A percentile compares a stretch with the other conserved stretches of the same genome.
Evolutionary conservation across 1,284 basidiomycete species (phyloP).

Genomic region (Sparassis latifolia): DNA sequence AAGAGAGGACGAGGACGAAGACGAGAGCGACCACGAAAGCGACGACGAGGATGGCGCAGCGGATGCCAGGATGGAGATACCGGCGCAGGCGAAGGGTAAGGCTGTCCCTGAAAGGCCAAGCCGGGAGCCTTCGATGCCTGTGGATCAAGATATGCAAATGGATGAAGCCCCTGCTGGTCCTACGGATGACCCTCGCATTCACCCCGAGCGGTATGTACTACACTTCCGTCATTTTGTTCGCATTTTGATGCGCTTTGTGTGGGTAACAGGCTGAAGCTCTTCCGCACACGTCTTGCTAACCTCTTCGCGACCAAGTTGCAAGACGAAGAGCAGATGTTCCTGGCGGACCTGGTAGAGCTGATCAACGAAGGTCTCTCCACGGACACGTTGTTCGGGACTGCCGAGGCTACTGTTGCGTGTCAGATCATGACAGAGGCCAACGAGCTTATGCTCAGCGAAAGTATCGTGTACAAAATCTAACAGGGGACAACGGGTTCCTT

Average conservation of each 20-base stretch:
- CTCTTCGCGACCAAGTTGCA: slow-evolving; percentile 64
- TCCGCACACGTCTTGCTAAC: slow-evolving; percentile 68
- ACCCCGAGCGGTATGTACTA: slow-evolving; percentile 48
- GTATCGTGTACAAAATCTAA: slow-evolving; percentile 69
- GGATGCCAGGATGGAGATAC: slow-evolving; percentile 45
- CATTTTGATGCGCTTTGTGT: neutral
- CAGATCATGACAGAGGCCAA: slow-evolving; percentile 77
- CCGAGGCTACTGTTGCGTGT: slow-evolving; percentile 75
- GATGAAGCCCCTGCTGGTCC: slow-evolving; percentile 33
- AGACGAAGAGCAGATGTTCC: slow-evolving; percentile 71
- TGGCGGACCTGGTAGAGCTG: slow-evolving; percentile 65
- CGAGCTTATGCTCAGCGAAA: slow-evolving; percentile 85
- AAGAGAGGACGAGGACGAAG: slow-evolving; percentile 39
- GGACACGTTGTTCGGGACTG: slow-evolving; percentile 68
- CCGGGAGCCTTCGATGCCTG: slow-evolving; percentile 30
- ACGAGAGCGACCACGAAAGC: slow-evolving; percentile 44
- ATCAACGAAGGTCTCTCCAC: slow-evolving; percentile 77
- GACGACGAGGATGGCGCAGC: slow-evolving; percentile 44
- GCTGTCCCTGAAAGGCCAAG: slow-evolving; percentile 42
- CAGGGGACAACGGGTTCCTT: neutral
- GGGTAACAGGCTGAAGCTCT: slow-evolving; percentile 59
- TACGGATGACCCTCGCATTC: slow-evolving; percentile 35
- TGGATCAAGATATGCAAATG: slow-evolving; percentile 63
- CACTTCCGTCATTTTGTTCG: neutral
- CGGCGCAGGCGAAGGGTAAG: slow-evolving; percentile 28